Evolutionary conservation across 2,329 filamentous ascomycete genomes (phyloP), one percentile per base, ranked within the genome.

Genomic region (Pseudocercospora crystallina): DNA sequence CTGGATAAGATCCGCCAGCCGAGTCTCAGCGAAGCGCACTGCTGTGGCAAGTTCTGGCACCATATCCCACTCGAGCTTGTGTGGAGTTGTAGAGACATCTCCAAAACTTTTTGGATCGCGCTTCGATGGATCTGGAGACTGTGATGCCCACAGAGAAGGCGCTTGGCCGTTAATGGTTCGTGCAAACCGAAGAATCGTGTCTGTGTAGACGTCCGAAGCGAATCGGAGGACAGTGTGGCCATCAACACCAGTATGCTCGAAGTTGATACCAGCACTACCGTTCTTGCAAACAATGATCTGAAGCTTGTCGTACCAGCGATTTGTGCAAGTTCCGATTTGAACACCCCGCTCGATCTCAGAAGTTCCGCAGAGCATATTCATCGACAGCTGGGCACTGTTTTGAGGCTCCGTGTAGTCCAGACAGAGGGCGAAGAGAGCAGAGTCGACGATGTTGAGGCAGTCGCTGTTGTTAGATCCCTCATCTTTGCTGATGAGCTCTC

Each of bases 261-360:
- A 97, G 73, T 99, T 99, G 82, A 99, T 97, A 5, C 94, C 94
- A 0, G 94, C 94, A 66, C 90, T 96, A 50, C 94, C 94, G 71
- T 97, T 99, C 75, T 96, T 95, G 79, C 94, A 97, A 43, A 99
- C 94, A 47, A 99, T 97, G 56, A 99, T 96, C 68, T 99, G 94
- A 41, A 99, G 79, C 75, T 99, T 99, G 74, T 99, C 94, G 66
- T 99, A 99, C 94, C 94, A 99, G 55, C 94, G 81, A 71, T 99
- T 99, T 11, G 92, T 96, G 73, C 94, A 99, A 2, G 94, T 97
- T 29, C 94, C 94, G 38, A 96, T 90, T 72, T 99, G 94, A 2
- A 99, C 89, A 4, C 94, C 94, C 66, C 87, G 88, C 64, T 95
- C 88, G 10, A 97, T 86, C 65, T 94, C 85, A 61, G 87, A 96